phyloP scores from a whole-genome alignment of 2,329 filamentous ascomycete genomes.

The Penicillium brevicompactum region DNA sequence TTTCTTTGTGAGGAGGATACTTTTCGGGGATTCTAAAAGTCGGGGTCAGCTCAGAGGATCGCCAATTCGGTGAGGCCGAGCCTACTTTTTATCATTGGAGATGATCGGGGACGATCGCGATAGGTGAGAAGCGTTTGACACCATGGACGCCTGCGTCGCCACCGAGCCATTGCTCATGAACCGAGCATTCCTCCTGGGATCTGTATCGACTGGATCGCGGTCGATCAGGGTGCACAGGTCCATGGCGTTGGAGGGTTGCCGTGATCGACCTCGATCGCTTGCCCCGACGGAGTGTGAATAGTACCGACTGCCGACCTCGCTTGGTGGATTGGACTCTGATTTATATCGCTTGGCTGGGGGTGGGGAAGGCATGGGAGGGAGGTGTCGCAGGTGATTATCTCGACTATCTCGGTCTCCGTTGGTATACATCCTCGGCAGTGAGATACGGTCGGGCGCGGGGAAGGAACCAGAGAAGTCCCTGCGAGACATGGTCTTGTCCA shows the following conservation, averaged over 20 bases:
- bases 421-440: conserved; percentile 7
- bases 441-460: conserved; percentile 1
- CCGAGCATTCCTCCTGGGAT: conserved; percentile 20
- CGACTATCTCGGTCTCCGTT: conserved; percentile 11
- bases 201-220: conserved; percentile 28
- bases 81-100: conserved; percentile 25
- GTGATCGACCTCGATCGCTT: conserved; percentile 31
- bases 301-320: conserved; percentile 20
- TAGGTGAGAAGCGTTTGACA: conserved; percentile 20
- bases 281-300: conserved; percentile 29
- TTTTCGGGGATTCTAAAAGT: conserved; percentile 34
- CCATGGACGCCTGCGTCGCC: conserved; percentile 22
- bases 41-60: not conserved
- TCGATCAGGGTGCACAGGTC: conserved; percentile 38
- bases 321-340: conserved; percentile 23
- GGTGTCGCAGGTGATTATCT: conserved; percentile 3
- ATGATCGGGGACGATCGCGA: conserved; percentile 21
- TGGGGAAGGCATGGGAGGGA: conserved; percentile 23
- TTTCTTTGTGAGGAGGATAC: conserved; percentile 58
- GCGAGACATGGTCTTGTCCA: not conserved
- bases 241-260: conserved; percentile 41
- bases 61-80: not conserved
- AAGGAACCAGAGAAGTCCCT: not conserved
- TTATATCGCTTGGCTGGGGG: conserved; percentile 27
- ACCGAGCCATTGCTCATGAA: conserved; percentile 36